These are phyloP conservation scores for Styphnolobium japonicum DNA, from an alignment of 306 rosid genomes.

Conservation along the genomic window DNA sequence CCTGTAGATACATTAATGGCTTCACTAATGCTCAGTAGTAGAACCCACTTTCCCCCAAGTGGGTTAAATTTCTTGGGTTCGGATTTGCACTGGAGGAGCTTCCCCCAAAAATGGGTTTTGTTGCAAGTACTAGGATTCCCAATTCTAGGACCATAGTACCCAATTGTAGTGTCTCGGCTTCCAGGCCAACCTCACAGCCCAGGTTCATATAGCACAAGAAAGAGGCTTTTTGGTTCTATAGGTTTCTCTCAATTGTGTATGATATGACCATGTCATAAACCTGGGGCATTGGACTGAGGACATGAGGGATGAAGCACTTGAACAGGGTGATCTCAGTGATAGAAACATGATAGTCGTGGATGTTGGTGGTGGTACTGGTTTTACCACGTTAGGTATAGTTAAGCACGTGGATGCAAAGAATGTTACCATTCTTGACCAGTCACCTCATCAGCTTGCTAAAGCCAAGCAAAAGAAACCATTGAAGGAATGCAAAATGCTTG, in stretches of 20 bases:
- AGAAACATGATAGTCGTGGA: slow-evolving; percentile 79
- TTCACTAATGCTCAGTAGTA: slow-evolving; percentile 52
- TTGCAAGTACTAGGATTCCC: slow-evolving; percentile 33
- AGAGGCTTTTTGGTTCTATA: slow-evolving; percentile 93
- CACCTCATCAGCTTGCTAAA: slow-evolving; percentile 93
- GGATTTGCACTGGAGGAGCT: slow-evolving; percentile 36
- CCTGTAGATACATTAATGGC: slow-evolving; percentile 49
- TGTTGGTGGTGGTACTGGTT: slow-evolving; percentile 93
- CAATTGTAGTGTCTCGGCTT: slow-evolving; percentile 63
- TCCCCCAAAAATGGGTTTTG: slow-evolving; percentile 42
- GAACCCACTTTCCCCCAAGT: slow-evolving; percentile 51
- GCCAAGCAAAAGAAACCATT: slow-evolving; percentile 84
- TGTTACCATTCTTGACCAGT: slow-evolving; percentile 92
- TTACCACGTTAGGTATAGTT: slow-evolving; percentile 85
- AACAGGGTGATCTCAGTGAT: slow-evolving; percentile 74
- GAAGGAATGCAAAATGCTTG: slow-evolving; percentile 78
- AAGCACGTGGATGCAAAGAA: slow-evolving; percentile 90
- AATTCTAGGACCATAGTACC: slow-evolving; percentile 32
- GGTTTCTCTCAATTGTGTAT: slow-evolving; percentile 86
- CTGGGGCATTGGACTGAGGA: slow-evolving; percentile 98
- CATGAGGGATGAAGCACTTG: slow-evolving; percentile 95
- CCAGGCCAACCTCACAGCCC: slow-evolving; percentile 83
- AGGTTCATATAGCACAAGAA: slow-evolving; percentile 93
- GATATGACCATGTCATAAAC: slow-evolving; percentile 84
- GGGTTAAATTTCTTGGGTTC: slow-evolving; percentile 48